Base-by-base conservation (phyloP, 2,329 filamentous ascomycete genomes). In the Endothia cerciana region DNA sequence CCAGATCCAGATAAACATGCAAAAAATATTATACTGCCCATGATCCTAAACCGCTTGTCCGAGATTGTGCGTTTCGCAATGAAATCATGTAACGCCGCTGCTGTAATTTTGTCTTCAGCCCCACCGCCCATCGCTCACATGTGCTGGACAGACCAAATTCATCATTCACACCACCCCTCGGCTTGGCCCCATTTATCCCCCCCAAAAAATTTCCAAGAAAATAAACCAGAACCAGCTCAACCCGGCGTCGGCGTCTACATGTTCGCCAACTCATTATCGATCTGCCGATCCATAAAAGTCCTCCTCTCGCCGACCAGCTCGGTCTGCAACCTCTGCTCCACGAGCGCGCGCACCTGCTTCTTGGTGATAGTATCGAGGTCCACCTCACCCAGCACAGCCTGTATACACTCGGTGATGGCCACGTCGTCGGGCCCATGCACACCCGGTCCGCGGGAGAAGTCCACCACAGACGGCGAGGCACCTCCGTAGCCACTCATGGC, bases 351-450 rank as follows among this genome's bases (percentile, higher is more conserved):
- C 65, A 95, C 90, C 80, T 98, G 94, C 82, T 99, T 99, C 88
- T 98, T 99, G 7, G 95, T 99, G 58, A 98, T 92, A n/a, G 87
- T 94, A 76, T 99, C 95, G 51, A 99, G 83, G 77, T 99, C 94
- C 0, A 97, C 93, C 73, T 97, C 94, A 19, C 84, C 80, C 69
- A 99, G 82, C 72, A 95, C 95, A 60, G 85, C 82, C 73, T 93
- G 91, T 69, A 98, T 94, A 1, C 92, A 91, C 68, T 96, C 91
- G 22, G 92, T 85, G 70, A 99, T 97, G 68, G 88, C 85, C 56
- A 82, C 82, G 73, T 98, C 94, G 70, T 91, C 92, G 0, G 93
- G 91, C 0, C 92, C 93, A 30, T 30, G 49, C 17, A 81, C 82
- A 68, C 76, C 71, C 64, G 81, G 77, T 55, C 82, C 82, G 25